Evolutionary conservation across 106 monocot genomes (phyloP), one percentile per base, ranked within the genome.

Genomic region (Chionographis japonica): DNA sequence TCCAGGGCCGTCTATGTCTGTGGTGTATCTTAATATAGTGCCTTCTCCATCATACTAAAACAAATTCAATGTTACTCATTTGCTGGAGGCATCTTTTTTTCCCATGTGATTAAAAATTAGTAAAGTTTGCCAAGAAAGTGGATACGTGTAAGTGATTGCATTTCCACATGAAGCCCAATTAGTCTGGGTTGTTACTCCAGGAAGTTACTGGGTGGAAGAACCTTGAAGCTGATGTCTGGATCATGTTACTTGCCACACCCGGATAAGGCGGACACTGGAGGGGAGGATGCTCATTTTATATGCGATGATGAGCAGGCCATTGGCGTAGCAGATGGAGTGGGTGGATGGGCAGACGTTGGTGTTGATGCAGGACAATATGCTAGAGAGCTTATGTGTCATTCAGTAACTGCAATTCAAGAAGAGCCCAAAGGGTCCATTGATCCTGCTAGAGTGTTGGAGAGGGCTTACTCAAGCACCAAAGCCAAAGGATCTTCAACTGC

Each of bases 211-310:
- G 74, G 72, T 54, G 83, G 81, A 53, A 80, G 80, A 71, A 63
- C 80, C 16, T 61, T 97, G 41, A 92, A 97, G 78, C 63, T 97
- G 54, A 56, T 82, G 10, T 97, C 95, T 50, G 95, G 89, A 6
- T 92, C 95, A 52, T 92, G 86, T 79, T 97, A 97, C 56, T 78
- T 97, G 19, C 95, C 95, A 50, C 95, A 97, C 55, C 95, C 92
- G 12, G 95, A 80, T 36, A 95, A 95, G 77, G 95, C 92, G 61
- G 89, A 84, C 76, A 92, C 92, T 56, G 92, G 95, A 60, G 95
- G 95, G 16, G 95, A 97, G 67, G 95, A 97, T 89, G 92, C 88
- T 59, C 92, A 92, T 76, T 97, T 97, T 67, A 95, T 95, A 62
- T 95, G 89, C 62, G 67, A 68, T 55, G 75, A 86, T 68, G 86